A percentile compares a stretch with the other conserved stretches of the same genome.
phyloP scores from a whole-genome alignment of 2,329 filamentous ascomycete species.

The Xylariomycetidae sp. region DNA sequence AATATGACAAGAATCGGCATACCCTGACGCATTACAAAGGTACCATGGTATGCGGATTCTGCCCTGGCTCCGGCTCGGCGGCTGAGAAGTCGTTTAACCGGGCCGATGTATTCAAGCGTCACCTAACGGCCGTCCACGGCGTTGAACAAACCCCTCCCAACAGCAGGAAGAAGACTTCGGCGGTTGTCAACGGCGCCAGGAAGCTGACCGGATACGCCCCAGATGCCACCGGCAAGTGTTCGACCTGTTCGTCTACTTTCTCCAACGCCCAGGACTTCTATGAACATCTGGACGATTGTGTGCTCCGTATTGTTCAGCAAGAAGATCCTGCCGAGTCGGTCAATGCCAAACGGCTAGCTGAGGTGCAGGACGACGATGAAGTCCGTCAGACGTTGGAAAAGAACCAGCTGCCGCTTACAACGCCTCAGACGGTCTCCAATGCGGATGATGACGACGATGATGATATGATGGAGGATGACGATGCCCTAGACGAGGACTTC shows the following conservation, averaged over 20 bases:
- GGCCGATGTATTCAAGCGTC: slow-evolving; percentile 94
- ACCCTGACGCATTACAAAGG: slow-evolving; percentile 96
- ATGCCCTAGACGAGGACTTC: slow-evolving; percentile 55
- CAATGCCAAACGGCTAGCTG: slow-evolving; percentile 62
- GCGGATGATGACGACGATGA: slow-evolving; percentile 49
- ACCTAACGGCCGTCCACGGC: slow-evolving; percentile 86
- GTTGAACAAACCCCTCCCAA: slow-evolving; percentile 94
- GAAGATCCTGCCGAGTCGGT: slow-evolving; percentile 66
- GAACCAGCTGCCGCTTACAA: slow-evolving; percentile 51
- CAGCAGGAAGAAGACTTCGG: slow-evolving; percentile 61
- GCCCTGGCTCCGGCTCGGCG: slow-evolving; percentile 78
- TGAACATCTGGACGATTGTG: slow-evolving; percentile 84
- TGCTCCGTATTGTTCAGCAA: slow-evolving; percentile 66
- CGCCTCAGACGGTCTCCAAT: slow-evolving; percentile 32
- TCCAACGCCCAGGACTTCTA: slow-evolving; percentile 96
- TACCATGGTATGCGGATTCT: slow-evolving; percentile 97
- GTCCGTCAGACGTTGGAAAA: slow-evolving; percentile 60
- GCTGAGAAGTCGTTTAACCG: slow-evolving; percentile 95
- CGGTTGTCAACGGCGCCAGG: slow-evolving; percentile 44
- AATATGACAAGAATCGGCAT: slow-evolving; percentile 97
- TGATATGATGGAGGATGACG: slow-evolving; percentile 54
- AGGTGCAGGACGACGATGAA: slow-evolving; percentile 60
- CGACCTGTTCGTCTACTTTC: slow-evolving; percentile 87
- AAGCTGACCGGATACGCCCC: slow-evolving; percentile 67
- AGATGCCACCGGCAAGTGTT: slow-evolving; percentile 89